Conservation (phyloP, 345 rosid genomes). For the thale cress (Arabidopsis thaliana) region DNA sequence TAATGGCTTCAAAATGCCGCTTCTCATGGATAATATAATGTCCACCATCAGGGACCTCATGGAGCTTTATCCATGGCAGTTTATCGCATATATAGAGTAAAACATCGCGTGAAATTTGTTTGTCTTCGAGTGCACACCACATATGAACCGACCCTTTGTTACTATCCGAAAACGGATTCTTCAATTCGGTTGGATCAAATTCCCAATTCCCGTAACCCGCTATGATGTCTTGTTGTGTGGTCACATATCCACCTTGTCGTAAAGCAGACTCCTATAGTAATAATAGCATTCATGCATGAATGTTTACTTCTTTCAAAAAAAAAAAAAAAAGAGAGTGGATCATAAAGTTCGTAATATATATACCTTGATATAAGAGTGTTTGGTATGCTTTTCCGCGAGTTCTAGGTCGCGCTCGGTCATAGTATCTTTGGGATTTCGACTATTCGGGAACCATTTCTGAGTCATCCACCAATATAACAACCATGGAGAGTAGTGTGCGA, state of each 20-base stretch:
- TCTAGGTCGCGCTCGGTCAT: constrained; percentile 52
- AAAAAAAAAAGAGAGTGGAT: not conserved
- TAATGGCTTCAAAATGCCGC: constrained; percentile 31
- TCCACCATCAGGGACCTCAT: constrained; percentile 68
- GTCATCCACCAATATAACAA: constrained; percentile 88
- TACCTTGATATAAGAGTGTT: constrained; percentile 49
- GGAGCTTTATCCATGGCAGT: constrained; percentile 74
- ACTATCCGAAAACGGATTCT: constrained; percentile 59
- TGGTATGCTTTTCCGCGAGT: constrained; percentile 44
- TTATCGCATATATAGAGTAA: constrained; percentile 58
- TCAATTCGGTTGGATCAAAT: constrained; percentile 67
- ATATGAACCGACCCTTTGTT: constrained; percentile 62
- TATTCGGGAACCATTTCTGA: constrained; percentile 77
- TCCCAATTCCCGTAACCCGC: constrained; percentile 70
- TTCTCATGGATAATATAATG: constrained; percentile 54
- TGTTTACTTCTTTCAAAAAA: not conserved
- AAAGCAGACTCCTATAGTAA: constrained; percentile 51
- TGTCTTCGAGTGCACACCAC: constrained; percentile 74
- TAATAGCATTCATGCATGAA: not conserved
- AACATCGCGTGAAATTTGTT: constrained; percentile 55
- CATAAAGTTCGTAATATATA: not conserved
- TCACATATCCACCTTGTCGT: constrained; percentile 74
- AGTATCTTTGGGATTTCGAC: constrained; percentile 52
- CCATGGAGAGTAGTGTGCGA: constrained; percentile 78
- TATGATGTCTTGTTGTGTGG: constrained; percentile 60